Base-by-base conservation (phyloP, 148 eudicot species). In the Nepenthes mirabilis region DNA sequence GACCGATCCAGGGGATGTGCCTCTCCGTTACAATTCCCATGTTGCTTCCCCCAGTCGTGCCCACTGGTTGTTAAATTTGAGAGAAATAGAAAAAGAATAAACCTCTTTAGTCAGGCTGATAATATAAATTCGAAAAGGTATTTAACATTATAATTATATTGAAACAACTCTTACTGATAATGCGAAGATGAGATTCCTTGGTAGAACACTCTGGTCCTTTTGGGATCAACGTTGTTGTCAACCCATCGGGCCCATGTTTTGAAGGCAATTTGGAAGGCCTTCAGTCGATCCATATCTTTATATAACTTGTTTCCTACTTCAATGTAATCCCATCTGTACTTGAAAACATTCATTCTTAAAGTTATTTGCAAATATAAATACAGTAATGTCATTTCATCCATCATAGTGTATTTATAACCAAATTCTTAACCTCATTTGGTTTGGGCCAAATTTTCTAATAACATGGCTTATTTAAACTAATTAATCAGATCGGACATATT, bases 171-270 rank as follows among this genome's bases (percentile, higher is more conserved):
- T 55, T 33, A 55, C 58, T 14, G 1, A 36, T 61, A 61, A 34
- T 61, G 64, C 35, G 64, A 61, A 36, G 64, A 32, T 2, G 64
- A 61, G 33, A 61, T 61, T 33, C 64, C 64, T 61, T 61, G 64
- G 12, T 61, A 61, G 43, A 61, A 61, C 32, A 61, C 56, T 50
- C 14, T 61, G 5, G 64, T 34, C 12, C 10, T 35, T 14, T 55
- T 11, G 0, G 43, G 45, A 34, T 61, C 14, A 12, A 35, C 32
- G 36, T 61, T 61, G 33, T 34, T n/a, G 23, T 61, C 64, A 34
- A 61, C 53, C 64, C 64, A 61, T 9, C 34, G n/a, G 0, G 64
- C 64, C 64, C 64, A 61, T 11, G 52, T 51, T 23, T 61, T 23
- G 8, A 61, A 34, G 2, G 43, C 64, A 3, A 61, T 49, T 43